Base-by-base conservation (phyloP, 129 eudicot species). In the Centella asiatica region DNA sequence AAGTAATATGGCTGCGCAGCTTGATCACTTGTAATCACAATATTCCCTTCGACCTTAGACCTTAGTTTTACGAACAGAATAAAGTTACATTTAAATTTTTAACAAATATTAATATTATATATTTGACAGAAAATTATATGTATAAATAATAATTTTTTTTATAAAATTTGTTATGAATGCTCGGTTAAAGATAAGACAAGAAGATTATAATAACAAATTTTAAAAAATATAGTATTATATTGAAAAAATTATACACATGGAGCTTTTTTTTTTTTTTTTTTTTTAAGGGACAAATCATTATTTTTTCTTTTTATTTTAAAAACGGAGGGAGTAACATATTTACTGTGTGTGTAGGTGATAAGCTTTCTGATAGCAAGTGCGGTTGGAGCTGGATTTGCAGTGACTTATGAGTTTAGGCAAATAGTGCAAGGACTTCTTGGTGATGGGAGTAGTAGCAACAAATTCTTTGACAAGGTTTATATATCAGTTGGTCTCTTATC, bases 301-400 rank as follows among this genome's bases (percentile, higher is more conserved):
- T 8, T 20, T 4, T 60, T 10, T n/a, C 4, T 23, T 2, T 15
- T 31, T 33, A 15, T 36, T 40, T 24, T n/a, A n/a, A 17, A 8
- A 4, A 17, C 2, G 14, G 26, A 25, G 10, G 14, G n/a, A n/a
- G n/a, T n/a, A n/a, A n/a, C n/a, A n/a, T 63, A 19, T 2, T 4
- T 14, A 46, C 3, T 64, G 36, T 32, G 47, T 37, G 15, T 60
- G 56, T 62, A 71, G 73, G 72, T 78, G 63, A 23, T 74, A 2
- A 69, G 78, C 55, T 74, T 71, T 20, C 33, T 77, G 12, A 64
- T 81, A 51, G 87, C 87, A 71, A 62, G 60, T 5, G 87, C 76
- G 36, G 68, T 69, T 59, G 87, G 83, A 11, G 83, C 79, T 20
- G 81, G 87, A 27, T 63, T 77, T 60, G 83, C 78, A 4, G 76